A percentile compares a stretch with the other conserved stretches of the same genome.
These are phyloP conservation scores for Mycena polygramma DNA, from an alignment of 768 basidiomycete species.

Conservation along the genomic window DNA sequence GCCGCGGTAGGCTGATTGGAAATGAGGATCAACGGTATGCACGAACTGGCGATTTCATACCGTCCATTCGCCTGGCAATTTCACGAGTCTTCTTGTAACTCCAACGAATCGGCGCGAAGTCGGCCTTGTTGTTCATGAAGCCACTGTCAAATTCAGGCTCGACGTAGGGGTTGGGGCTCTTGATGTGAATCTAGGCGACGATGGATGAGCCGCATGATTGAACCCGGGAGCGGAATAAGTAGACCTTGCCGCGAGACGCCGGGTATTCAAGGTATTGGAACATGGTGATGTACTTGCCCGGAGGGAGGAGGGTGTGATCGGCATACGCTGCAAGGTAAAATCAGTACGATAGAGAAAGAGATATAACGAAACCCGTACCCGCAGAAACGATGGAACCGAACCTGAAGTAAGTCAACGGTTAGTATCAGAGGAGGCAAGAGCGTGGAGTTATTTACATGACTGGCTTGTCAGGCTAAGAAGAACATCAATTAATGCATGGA, in stretches of 20 bases:
- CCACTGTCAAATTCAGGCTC: constrained; percentile 78
- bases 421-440: neutral
- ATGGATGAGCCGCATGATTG: neutral
- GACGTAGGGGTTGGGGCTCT: constrained; percentile 69
- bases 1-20: constrained; percentile 70
- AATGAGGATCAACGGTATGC: neutral
- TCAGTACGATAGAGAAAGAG: neutral
- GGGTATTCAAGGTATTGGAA: constrained; percentile 86
- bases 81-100: constrained; percentile 84
- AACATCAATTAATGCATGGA: neutral
- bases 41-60: constrained; percentile 45
- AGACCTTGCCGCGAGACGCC: constrained; percentile 78
- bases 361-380: constrained; percentile 46
- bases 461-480: constrained; percentile 71
- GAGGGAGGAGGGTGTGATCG: constrained; percentile 77
- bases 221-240: constrained; percentile 12
- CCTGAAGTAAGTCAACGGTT: constrained; percentile 41
- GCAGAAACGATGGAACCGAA: constrained; percentile 78
- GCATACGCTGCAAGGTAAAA: constrained; percentile 63
- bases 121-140: constrained; percentile 86
- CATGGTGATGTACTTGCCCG: constrained; percentile 81
- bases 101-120: constrained; percentile 83
- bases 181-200: constrained; percentile 67
- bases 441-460: constrained; percentile 61
- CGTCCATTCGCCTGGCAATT: constrained; percentile 78